Evolutionary conservation across 441 rosid species (phyloP).

Genomic region (Erodium trifolium): DNA sequence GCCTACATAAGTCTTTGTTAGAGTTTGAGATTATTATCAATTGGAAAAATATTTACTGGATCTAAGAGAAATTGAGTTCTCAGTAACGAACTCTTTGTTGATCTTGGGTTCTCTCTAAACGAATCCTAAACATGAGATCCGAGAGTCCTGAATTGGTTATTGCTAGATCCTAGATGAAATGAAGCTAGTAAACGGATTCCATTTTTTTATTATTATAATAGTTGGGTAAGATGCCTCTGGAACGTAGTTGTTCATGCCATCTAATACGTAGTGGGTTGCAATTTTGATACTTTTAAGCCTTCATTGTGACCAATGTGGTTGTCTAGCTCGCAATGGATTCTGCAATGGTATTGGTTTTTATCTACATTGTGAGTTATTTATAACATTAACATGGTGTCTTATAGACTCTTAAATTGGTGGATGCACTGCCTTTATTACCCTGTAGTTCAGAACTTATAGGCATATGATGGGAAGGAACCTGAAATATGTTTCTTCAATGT

Average conservation of each 20-base stretch:
- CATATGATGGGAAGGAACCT: conserved; percentile 31
- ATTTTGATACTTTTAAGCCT: background rate
- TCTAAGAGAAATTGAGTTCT: too few species aligned
- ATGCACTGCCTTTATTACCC: conserved; percentile 19
- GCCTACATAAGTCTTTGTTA: too few species aligned
- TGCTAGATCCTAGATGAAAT: background rate
- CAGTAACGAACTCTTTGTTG: too few species aligned
- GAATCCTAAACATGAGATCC: too few species aligned
- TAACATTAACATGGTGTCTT: background rate
- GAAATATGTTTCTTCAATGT: conserved; percentile 48
- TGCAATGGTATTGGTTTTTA: background rate
- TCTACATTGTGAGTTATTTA: background rate
- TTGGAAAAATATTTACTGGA: too few species aligned
- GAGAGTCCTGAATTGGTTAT: background rate
- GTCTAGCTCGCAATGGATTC: conserved; percentile 3
- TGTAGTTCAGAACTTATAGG: conserved; percentile 30
- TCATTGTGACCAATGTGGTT: background rate
- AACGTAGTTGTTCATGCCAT: background rate
- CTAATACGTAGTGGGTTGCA: background rate
- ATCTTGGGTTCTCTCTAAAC: too few species aligned
- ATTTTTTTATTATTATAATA: background rate
- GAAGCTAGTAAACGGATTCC: background rate
- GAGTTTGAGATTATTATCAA: too few species aligned
- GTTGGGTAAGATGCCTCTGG: background rate
- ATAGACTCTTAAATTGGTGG: conserved; percentile 13